Base-by-base conservation (phyloP, 1,284 basidiomycete genomes). In the Tetrapyrgos nigripes region DNA sequence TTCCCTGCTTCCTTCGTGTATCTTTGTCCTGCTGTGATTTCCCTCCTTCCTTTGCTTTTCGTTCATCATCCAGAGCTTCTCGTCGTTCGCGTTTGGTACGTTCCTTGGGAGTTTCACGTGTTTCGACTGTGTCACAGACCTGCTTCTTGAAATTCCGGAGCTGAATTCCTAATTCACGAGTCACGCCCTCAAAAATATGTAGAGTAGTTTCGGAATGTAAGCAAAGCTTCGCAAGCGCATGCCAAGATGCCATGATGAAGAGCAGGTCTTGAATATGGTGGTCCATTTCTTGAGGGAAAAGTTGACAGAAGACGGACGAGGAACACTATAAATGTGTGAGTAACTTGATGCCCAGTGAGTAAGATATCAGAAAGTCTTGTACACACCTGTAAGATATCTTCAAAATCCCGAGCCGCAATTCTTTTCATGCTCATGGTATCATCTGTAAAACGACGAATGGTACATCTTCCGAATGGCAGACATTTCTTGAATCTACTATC, bases 341-440 rank as follows among this genome's bases (percentile, higher is more conserved):
- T 33, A 8, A 33, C 9, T 8, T 40, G 11, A 27, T 31, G 29
- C 13, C 10, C 9, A 13, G 6, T 8, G 17, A 23, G 23, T 27
- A 17, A 28, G n/a, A 26, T 17, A 28, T 4, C 9, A 27, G 27
- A 21, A 33, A 2, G 45, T 50, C 14, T 31, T 14, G 14, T 14
- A 43, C 9, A n/a, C 46, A 69, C 67, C 64, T 71, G 63, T 21
- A 73, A 57, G 2, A 71, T 53, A 45, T 76, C 71, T 50, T 76
- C 72, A 53, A 69, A 77, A 59, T 76, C 67, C 0, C 69, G 51
- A 3, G 68, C 73, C 0, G 72, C 73, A 1, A 75, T 26, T 49
- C 71, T 68, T 50, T 70, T 73, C 68, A 75, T 68, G 11, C 61
- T 66, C 3, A 69, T 70, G 1, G 64, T 64, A 61, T 76, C 73